Percentiles rank a stretch among this genome's conserved stretches.
Evolutionary conservation across 176 grass and related monocot genomes (phyloP).

Genomic region (Aegilops longissima): DNA sequence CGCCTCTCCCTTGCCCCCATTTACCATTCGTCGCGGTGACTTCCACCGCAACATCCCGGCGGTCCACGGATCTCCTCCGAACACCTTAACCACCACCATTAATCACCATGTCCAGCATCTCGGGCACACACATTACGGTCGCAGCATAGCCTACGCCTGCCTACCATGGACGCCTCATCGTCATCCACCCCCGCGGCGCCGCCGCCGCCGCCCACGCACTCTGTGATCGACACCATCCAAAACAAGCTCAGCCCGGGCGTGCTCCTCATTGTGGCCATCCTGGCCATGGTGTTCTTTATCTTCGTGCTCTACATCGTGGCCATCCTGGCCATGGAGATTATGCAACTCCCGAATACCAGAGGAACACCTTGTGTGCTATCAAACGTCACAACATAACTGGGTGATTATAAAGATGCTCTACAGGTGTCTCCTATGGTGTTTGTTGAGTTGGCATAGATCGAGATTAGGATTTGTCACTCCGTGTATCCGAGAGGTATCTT

Average conservation of each 20-base stretch:
- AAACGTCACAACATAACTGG: too few species aligned
- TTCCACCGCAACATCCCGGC: neutral
- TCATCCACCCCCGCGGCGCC: neutral
- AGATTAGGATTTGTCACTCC: too few species aligned
- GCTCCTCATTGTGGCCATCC: conserved; percentile 66
- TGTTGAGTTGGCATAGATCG: too few species aligned
- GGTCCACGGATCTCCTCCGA: neutral
- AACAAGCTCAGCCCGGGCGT: conserved; percentile 70
- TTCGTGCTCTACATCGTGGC: neutral
- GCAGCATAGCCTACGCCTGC: neutral
- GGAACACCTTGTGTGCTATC: too few species aligned
- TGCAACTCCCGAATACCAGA: too few species aligned
- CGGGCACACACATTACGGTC: neutral
- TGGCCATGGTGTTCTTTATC: conserved; percentile 86
- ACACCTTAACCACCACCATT: neutral
- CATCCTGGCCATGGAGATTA: too few species aligned
- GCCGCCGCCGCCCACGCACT: conserved; percentile 22
- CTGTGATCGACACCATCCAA: conserved; percentile 27
- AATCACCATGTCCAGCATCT: neutral
- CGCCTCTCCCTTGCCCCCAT: neutral
- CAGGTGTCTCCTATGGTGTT: too few species aligned
- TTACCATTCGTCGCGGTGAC: neutral
- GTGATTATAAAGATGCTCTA: too few species aligned
- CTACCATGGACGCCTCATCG: neutral
- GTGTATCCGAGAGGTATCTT: too few species aligned